Conservation (phyloP, 2,329 filamentous ascomycete genomes). For the Exophiala phaeomuriformis region DNA sequence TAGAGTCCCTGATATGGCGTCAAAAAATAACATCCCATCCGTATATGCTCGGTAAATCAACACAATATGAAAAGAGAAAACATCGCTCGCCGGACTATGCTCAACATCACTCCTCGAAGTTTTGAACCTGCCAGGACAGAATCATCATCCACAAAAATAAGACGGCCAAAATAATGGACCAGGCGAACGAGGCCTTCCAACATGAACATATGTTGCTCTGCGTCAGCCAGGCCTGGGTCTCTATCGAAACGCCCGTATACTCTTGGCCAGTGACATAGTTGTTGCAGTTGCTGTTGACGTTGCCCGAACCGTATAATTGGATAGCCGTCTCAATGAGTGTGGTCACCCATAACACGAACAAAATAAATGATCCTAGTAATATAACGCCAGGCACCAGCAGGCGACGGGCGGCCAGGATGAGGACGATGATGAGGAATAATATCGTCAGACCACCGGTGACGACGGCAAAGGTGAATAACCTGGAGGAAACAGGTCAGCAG, state of each 20-base stretch:
- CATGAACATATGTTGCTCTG: constrained; percentile 57
- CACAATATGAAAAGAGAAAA: background rate
- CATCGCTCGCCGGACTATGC: background rate
- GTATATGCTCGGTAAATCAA: constrained; percentile 1
- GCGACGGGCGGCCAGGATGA: constrained; percentile 50
- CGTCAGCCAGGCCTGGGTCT: constrained; percentile 56
- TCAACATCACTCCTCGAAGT: constrained; percentile 30
- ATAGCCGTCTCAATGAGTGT: constrained; percentile 57
- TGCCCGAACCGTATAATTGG: constrained; percentile 52
- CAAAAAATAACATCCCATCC: constrained; percentile 5
- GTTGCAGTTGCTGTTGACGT: constrained; percentile 54
- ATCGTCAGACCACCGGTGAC: constrained; percentile 51
- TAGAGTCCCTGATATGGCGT: background rate
- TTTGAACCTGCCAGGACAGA: constrained; percentile 51
- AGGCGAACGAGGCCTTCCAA: constrained; percentile 58
- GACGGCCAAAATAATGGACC: constrained; percentile 56
- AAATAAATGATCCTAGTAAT: constrained; percentile 54
- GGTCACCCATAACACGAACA: constrained; percentile 55
- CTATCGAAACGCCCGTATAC: constrained; percentile 42
- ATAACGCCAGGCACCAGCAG: constrained; percentile 53
- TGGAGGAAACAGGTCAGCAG: constrained; percentile 28
- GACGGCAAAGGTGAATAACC: constrained; percentile 60
- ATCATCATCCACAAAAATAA: constrained; percentile 62
- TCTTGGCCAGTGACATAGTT: constrained; percentile 47
- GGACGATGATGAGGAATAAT: constrained; percentile 52